Evolutionary conservation across 768 basidiomycete genomes (phyloP).

Genomic region (Macrolepiota albuminosa): DNA sequence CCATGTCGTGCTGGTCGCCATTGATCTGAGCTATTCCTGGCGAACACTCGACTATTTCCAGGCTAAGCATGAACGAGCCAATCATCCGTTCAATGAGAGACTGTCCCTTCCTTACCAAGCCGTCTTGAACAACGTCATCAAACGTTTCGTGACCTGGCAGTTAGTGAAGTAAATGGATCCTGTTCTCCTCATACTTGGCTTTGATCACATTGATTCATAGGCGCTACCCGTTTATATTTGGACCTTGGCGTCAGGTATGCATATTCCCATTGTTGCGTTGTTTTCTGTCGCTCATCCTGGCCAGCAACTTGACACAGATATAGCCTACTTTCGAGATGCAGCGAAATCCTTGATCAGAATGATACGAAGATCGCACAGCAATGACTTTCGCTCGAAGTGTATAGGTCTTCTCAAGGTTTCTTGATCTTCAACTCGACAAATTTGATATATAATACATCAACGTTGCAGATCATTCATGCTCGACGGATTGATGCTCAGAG

Average conservation of each 20-base stretch:
- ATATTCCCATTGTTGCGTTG: conserved; percentile 1
- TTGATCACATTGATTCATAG: conserved; percentile 27
- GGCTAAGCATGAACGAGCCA: conserved; percentile 9
- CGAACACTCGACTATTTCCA: conserved; percentile 16
- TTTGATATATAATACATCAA: neutral
- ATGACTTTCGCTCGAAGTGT: conserved; percentile 40
- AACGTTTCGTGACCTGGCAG: conserved; percentile 53
- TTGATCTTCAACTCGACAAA: neutral
- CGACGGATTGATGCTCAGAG: conserved; percentile 22
- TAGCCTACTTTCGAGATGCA: conserved; percentile 41
- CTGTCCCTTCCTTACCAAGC: conserved; percentile 52
- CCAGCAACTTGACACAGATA: conserved; percentile 60
- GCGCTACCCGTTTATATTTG: conserved; percentile 76
- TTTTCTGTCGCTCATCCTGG: neutral
- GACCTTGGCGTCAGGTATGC: conserved; percentile 56
- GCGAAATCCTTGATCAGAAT: conserved; percentile 47
- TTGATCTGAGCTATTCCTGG: conserved; percentile 34
- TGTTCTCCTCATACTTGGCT: neutral
- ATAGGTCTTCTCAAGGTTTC: conserved; percentile 43
- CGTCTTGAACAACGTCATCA: conserved; percentile 46
- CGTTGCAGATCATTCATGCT: conserved; percentile 22
- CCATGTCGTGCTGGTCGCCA: conserved; percentile 33
- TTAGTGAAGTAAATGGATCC: conserved; percentile 47
- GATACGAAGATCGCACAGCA: conserved; percentile 46
- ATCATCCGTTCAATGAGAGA: conserved; percentile 49